Evolutionary conservation across 129 eudicot genomes (phyloP).

Genomic region (Lactuca sativa): DNA sequence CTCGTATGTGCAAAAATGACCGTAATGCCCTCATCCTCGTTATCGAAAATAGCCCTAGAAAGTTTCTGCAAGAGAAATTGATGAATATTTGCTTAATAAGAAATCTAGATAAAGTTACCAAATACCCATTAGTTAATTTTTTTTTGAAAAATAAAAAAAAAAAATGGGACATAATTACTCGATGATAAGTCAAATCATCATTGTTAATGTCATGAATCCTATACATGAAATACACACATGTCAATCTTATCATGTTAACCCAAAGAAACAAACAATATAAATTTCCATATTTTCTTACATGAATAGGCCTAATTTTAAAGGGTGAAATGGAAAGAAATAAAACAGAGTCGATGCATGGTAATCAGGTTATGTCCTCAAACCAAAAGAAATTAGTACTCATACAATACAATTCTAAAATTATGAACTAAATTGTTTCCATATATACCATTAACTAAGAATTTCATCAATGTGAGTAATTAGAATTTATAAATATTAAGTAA

Average conservation of each 20-base stretch:
- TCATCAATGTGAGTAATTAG: background rate
- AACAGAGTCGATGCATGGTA: background rate
- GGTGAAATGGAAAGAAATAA: background rate
- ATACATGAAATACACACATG: background rate
- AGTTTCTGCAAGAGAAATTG: background rate
- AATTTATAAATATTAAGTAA: constrained; percentile 2
- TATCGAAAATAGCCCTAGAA: no score
- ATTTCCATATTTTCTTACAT: no score
- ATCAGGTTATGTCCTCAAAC: no score
- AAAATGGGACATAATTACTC: background rate
- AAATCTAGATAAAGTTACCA: background rate
- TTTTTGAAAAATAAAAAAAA: background rate
- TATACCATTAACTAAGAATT: background rate
- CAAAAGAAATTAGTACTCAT: no score
- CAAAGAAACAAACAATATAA: background rate
- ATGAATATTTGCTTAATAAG: background rate
- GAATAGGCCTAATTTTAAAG: no score
- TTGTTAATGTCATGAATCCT: constrained; percentile 2
- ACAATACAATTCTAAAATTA: background rate
- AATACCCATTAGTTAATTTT: background rate
- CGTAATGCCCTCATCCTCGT: background rate
- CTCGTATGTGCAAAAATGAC: no score
- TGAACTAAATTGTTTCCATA: constrained; percentile 5
- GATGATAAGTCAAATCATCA: constrained; percentile 11
- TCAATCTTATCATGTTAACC: background rate